Conservation (phyloP, 768 basidiomycete species). For the Hypholoma sublateritium region DNA sequence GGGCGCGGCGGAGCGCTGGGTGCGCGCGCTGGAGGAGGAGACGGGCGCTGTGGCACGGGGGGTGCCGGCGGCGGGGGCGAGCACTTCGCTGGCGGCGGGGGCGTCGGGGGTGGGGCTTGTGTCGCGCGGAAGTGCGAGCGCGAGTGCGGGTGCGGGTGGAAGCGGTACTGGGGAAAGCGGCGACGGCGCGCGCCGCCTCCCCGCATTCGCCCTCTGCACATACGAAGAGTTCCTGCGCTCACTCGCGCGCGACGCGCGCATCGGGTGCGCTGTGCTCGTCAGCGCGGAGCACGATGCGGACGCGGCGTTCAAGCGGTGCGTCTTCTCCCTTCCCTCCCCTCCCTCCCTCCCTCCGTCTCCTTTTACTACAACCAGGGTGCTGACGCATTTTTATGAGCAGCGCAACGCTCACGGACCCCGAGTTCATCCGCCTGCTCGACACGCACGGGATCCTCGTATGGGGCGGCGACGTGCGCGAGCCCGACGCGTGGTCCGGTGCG, state of each 20-base stretch:
- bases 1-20: conserved; percentile 51
- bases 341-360: too few species aligned
- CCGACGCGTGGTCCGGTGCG: conserved; percentile 73
- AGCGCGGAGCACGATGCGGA: conserved; percentile 92
- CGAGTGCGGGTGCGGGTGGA: conserved; percentile 13
- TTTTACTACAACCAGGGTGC: too few species aligned
- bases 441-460: conserved; percentile 82
- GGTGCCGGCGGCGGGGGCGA: conserved; percentile 30
- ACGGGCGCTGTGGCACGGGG: conserved; percentile 71
- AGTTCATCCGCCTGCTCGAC: conserved; percentile 64
- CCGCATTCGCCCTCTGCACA: conserved; percentile 77
- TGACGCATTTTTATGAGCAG: conserved; percentile 31
- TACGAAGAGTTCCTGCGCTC: conserved; percentile 78
- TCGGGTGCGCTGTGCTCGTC: conserved; percentile 81
- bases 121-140: conserved; percentile 26
- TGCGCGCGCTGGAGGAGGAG: conserved; percentile 81
- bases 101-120: conserved; percentile 40
- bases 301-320: conserved; percentile 80
- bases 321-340: neutral
- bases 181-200: conserved; percentile 45
- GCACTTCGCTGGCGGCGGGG: conserved; percentile 29
- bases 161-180: too few species aligned
- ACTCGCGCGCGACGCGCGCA: conserved; percentile 69
- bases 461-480: conserved; percentile 88
- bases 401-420: conserved; percentile 71